Evolutionary conservation across 1,284 basidiomycete species (phyloP), one percentile per base, ranked within the genome.

Genomic region (Apiotrichum sp.): DNA sequence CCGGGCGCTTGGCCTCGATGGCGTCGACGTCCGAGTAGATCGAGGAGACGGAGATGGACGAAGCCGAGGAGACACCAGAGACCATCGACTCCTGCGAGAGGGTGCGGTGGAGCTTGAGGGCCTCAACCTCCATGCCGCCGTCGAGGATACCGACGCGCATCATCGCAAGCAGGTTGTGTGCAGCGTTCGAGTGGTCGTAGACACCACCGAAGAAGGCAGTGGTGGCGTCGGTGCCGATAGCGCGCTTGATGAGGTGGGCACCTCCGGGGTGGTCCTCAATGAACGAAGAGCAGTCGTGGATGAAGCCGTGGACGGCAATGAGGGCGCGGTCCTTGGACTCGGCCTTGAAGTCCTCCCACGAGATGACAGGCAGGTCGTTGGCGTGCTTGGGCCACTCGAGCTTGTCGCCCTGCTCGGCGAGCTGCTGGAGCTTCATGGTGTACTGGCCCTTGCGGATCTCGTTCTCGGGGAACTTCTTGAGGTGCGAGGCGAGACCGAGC

Each of bases 121-220:
- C 56, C 68, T 87, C 86, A 56, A 86, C 84, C 60, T 85, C 82
- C 53, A 81, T 78, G 50, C 90, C 91, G 51, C 89, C 89, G 55
- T 86, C 84, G 48, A 95, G 78, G 50, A 89, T 81, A 63, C 90
- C 91, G 42, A 95, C 91, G 53, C 91, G 87, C 80, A 90, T 89
- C 88, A 92, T 92, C 2, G 87, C 86, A 43, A 91, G 81, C 51
- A 89, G 69, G 69, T 76, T 68, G 77, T 91, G 88, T 3, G 91
- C 91, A 41, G 89, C 90, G 69, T 93, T 93, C 31, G 88, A 92
- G 72, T 95, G 91, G 63, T 93, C 89, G 71, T 93, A 93, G 2
- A 93, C 87, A 66, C 91, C 92, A 57, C 92, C 92, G 69, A 92
- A 93, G 82, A 96, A 95, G 3, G 91, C 90, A 0, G 88, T 87